These are phyloP conservation scores for Scopulariopsis brevicaulis DNA, from an alignment of 2,329 filamentous ascomycete genomes.

Conservation along the genomic window DNA sequence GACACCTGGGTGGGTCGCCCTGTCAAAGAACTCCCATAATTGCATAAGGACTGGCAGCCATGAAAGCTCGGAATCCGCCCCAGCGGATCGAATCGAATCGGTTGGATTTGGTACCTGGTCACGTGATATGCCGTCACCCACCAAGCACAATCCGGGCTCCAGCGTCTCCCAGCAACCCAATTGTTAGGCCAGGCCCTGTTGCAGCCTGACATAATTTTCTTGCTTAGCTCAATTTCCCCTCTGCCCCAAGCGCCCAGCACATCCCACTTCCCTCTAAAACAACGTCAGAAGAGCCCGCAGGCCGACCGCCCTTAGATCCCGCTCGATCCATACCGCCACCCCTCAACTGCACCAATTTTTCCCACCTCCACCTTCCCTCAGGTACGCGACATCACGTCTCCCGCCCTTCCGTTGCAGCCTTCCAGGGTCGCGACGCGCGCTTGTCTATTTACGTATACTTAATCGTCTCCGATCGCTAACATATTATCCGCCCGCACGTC, in stretches of 20 bases:
- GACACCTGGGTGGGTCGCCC: neutral
- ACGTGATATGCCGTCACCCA: neutral
- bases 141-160: neutral
- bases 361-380: neutral
- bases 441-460: neutral
- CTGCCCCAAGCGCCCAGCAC: constrained; percentile 3
- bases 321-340: constrained; percentile 3
- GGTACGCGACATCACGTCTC: neutral
- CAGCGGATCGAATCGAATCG: neutral
- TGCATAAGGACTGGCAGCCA: neutral
- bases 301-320: neutral
- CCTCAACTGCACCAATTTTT: constrained; percentile 2
- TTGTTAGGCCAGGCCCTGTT: neutral
- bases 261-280: constrained; percentile 5
- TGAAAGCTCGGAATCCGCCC: neutral
- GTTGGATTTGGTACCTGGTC: neutral
- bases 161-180: neutral
- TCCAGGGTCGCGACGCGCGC: constrained; percentile 8
- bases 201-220: constrained; percentile 6
- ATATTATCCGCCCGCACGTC: constrained; percentile 3
- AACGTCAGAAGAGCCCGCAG: constrained; percentile 2
- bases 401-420: constrained; percentile 13
- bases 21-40: too few species aligned
- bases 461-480: constrained; percentile 11
- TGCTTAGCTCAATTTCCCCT: neutral